A percentile compares a stretch with the other conserved stretches of the same genome.
Conservation (phyloP, 2,329 filamentous ascomycete genomes). For the Talaromyces sp. region DNA sequence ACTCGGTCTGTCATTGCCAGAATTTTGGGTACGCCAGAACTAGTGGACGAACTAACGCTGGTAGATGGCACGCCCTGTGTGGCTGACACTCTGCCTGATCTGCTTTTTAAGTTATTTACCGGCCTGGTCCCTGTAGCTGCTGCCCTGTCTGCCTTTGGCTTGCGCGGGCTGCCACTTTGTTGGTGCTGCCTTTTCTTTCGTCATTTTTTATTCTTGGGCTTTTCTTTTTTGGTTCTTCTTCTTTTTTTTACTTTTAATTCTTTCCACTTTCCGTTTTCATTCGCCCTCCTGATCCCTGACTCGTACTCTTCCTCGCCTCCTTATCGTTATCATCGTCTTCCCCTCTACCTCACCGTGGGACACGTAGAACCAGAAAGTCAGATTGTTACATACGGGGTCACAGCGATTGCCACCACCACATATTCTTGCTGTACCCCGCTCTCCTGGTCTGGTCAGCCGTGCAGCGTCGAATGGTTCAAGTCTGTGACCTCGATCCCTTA, state of each 20-base stretch:
- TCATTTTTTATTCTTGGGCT: not conserved
- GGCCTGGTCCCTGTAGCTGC: not conserved
- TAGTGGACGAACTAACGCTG: not conserved
- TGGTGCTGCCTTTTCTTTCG: not conserved
- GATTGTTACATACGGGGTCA: not conserved
- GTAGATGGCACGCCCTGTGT: not conserved
- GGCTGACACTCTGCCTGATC: not conserved
- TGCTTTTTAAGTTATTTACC: not conserved
- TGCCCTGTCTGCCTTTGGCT: not conserved
- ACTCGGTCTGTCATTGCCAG: not conserved
- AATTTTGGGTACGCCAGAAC: not conserved
- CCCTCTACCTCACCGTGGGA: not conserved
- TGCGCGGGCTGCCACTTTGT: not conserved
- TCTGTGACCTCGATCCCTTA: not conserved
- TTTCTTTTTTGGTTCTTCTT: not conserved
- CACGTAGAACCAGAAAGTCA: not conserved
- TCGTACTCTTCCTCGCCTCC: not conserved
- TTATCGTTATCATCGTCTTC: not conserved
- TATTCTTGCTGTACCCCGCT: not conserved
- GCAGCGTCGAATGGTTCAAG: not conserved
- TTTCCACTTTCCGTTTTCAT: not conserved
- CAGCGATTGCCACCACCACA: not conserved
- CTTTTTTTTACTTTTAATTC: not conserved
- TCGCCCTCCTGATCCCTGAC: not conserved
- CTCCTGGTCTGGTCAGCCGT: not conserved